Evolutionary conservation across 2,329 filamentous ascomycete species (phyloP).

Genomic region (Parasarocladium wereldwijsianum): DNA sequence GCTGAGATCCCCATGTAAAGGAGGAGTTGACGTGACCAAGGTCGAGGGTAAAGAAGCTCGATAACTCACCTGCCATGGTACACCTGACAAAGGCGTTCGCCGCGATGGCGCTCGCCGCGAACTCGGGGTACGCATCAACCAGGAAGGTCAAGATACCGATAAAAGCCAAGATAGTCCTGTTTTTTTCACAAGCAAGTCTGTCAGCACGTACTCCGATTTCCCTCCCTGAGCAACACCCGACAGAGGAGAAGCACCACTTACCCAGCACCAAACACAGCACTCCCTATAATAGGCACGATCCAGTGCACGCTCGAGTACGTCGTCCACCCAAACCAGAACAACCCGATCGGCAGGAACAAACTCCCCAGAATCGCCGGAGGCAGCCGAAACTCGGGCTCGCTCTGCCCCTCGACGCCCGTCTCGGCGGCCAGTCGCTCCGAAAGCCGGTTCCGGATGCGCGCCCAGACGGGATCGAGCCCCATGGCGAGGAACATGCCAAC

Average conservation of each 20-base stretch:
- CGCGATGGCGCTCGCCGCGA: slow-evolving; percentile 64
- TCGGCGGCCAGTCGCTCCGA: slow-evolving; percentile 35
- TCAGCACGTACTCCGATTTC: background rate
- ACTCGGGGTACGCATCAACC: slow-evolving; percentile 64
- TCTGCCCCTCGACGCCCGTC: slow-evolving; percentile 37
- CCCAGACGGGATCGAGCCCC: slow-evolving; percentile 52
- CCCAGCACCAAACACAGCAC: slow-evolving; percentile 55
- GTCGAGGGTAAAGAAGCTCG: too few relatives aligned
- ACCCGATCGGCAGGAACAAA: slow-evolving; percentile 59
- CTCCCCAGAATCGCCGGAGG: slow-evolving; percentile 63
- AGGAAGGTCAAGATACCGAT: slow-evolving; percentile 80
- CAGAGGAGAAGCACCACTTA: slow-evolving; percentile 30
- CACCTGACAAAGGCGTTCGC: slow-evolving; percentile 72
- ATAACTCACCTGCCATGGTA: slow-evolving; percentile 49
- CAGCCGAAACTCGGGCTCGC: slow-evolving; percentile 78
- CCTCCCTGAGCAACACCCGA: too few relatives aligned
- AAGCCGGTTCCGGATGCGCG: slow-evolving; percentile 41
- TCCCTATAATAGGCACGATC: slow-evolving; percentile 63
- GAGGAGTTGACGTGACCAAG: slow-evolving; percentile 3
- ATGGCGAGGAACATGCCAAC: slow-evolving; percentile 52
- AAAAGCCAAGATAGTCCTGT: slow-evolving; percentile 62
- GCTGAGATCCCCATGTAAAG: slow-evolving; percentile 4
- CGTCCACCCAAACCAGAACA: slow-evolving; percentile 87
- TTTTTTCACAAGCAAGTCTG: background rate
- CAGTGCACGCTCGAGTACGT: slow-evolving; percentile 61